Percentiles rank a stretch among this genome's conserved stretches.
Evolutionary conservation across 2,329 filamentous ascomycete species (phyloP).

Genomic region (Dendryphion nanum): DNA sequence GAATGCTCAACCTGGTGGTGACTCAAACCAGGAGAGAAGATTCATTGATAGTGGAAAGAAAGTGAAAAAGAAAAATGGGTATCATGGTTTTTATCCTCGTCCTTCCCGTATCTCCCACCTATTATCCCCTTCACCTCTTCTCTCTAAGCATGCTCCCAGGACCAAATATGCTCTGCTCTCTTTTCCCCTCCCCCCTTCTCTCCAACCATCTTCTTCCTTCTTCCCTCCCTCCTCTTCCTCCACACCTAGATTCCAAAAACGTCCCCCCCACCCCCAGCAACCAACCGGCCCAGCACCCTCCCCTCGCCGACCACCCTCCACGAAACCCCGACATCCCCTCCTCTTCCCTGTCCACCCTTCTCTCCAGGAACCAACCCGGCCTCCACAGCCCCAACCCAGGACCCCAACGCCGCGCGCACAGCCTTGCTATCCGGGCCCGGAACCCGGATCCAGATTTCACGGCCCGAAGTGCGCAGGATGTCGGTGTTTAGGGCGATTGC

Average conservation of each 20-base stretch:
- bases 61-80: too few species aligned
- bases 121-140: too few species aligned
- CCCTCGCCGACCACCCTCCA: conserved; percentile 27
- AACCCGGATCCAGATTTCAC: conserved; percentile 23
- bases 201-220: background rate
- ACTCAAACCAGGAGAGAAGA: too few species aligned
- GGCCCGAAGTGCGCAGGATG: conserved; percentile 54
- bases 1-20: too few species aligned
- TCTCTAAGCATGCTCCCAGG: too few species aligned
- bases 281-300: conserved; percentile 9
- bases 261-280: conserved; percentile 8
- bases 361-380: conserved; percentile 19
- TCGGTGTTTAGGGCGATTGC: conserved; percentile 73
- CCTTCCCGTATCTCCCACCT: too few species aligned
- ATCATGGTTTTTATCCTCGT: too few species aligned
- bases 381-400: conserved; percentile 26
- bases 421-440: conserved; percentile 24
- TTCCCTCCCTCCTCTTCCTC: conserved; percentile 13
- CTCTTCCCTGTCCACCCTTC: conserved; percentile 2
- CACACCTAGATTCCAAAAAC: too few species aligned
- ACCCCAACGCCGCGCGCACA: conserved; percentile 19
- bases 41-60: too few species aligned
- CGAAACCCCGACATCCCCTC: conserved; percentile 17
- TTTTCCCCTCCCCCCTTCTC: background rate
- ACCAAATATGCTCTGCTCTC: too few species aligned